These are phyloP conservation scores for Boletus semigastroideus DNA, from an alignment of 1,284 basidiomycete species.

Conservation along the genomic window DNA sequence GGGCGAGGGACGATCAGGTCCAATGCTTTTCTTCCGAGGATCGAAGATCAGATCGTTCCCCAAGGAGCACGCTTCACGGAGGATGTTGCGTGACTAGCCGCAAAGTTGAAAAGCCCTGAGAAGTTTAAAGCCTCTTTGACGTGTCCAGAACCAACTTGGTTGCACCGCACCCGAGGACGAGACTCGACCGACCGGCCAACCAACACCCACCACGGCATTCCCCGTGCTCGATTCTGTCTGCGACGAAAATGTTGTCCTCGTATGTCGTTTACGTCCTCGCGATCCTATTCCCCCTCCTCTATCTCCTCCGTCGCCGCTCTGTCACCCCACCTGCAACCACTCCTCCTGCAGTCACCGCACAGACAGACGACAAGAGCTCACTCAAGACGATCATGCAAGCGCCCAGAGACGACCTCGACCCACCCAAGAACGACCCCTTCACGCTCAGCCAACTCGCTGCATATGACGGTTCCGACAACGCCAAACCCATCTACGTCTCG, in stretches of 20 bases:
- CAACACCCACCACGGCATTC: constrained; percentile 10
- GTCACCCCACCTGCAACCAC: background rate
- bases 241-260: background rate
- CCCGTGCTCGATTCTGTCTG: constrained; percentile 6
- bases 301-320: constrained; percentile 18
- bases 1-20: constrained; percentile 30
- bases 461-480: constrained; percentile 66
- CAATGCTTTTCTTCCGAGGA: constrained; percentile 10
- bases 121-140: constrained; percentile 14
- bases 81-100: background rate
- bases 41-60: constrained; percentile 30
- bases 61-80: constrained; percentile 27
- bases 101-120: constrained; percentile 10
- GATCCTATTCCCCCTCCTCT: constrained; percentile 24
- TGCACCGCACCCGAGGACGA: background rate
- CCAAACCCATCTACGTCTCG: constrained; percentile 80
- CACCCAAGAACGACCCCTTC: constrained; percentile 78
- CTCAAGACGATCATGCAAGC: constrained; percentile 70
- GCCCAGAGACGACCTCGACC: constrained; percentile 57
- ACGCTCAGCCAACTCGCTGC: constrained; percentile 65
- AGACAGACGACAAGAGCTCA: constrained; percentile 37
- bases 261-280: constrained; percentile 23
- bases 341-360: constrained; percentile 12
- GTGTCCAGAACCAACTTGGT: background rate
- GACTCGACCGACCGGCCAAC: too few relatives aligned